Evolutionary conservation across 2,329 filamentous ascomycete species (phyloP).

Genomic region (Herpotrichia juniperi): DNA sequence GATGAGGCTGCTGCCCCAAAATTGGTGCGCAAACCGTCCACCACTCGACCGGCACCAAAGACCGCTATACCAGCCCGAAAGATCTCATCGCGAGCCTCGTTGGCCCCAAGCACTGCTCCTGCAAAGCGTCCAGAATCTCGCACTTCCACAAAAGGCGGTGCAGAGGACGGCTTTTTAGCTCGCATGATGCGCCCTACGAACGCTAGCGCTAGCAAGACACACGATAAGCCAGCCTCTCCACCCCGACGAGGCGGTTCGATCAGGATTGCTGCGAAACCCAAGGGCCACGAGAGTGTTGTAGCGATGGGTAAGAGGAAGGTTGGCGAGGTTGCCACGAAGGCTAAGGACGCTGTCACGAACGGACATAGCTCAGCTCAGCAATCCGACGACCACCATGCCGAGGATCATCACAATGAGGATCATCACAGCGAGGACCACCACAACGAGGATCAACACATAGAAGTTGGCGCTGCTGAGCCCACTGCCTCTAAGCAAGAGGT

Average conservation of each 20-base stretch:
- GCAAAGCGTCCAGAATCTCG: constrained; percentile 59
- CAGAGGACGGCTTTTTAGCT: constrained; percentile 76
- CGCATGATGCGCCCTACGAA: constrained; percentile 82
- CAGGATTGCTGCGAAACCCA: constrained; percentile 26
- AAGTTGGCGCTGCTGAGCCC: constrained; percentile 1
- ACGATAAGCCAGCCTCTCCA: constrained; percentile 62
- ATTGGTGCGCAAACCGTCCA: constrained; percentile 45
- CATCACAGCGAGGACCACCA: no score
- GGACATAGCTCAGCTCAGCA: constrained; percentile 25
- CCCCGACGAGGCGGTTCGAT: constrained; percentile 31
- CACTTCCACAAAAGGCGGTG: constrained; percentile 58
- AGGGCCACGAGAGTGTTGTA: constrained; percentile 28
- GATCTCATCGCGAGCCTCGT: constrained; percentile 43
- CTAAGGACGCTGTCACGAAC: constrained; percentile 40
- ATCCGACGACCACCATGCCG: not conserved
- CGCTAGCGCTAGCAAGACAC: constrained; percentile 69
- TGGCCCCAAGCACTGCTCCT: constrained; percentile 34
- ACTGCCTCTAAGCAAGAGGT: not conserved
- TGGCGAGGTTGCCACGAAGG: constrained; percentile 39
- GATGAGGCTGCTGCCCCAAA: constrained; percentile 46
- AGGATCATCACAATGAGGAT: not conserved
- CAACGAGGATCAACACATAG: not conserved
- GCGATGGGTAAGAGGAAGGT: constrained; percentile 47
- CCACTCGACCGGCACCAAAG: constrained; percentile 38
- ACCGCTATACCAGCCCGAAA: constrained; percentile 33